phyloP scores from a whole-genome alignment of 306 rosid genomes.

The Cajanus cajan region DNA sequence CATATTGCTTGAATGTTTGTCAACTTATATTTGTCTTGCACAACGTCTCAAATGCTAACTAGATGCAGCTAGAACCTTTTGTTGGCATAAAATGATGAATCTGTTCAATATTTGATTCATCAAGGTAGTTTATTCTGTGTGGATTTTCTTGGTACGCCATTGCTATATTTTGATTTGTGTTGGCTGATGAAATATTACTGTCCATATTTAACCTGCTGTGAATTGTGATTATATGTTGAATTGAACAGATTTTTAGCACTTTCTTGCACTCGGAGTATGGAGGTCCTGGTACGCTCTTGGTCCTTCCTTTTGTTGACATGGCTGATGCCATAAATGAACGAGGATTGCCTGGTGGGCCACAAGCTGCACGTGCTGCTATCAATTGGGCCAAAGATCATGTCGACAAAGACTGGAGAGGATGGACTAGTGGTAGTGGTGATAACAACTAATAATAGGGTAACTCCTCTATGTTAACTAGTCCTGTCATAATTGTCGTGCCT shows the following conservation, averaged over 20 bases:
- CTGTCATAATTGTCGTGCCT: not conserved
- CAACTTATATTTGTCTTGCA: slow-evolving; percentile 7
- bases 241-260: slow-evolving; percentile 64
- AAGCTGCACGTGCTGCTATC: slow-evolving; percentile 81
- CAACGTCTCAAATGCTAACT: not conserved
- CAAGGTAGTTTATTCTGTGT: not conserved
- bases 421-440: slow-evolving; percentile 65
- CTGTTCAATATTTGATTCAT: too few relatives aligned
- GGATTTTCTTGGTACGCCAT: not conserved
- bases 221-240: slow-evolving; percentile 3
- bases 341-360: slow-evolving; percentile 85
- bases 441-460: slow-evolving; percentile 13
- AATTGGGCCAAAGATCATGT: slow-evolving; percentile 83
- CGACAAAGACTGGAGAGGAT: slow-evolving; percentile 92
- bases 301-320: slow-evolving; percentile 79
- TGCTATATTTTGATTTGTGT: not conserved
- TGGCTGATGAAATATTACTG: not conserved
- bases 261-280: slow-evolving; percentile 89
- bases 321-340: slow-evolving; percentile 61
- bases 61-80: not conserved
- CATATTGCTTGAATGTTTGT: not conserved
- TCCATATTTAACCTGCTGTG: slow-evolving; percentile 11
- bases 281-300: slow-evolving; percentile 91
- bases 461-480: not conserved
- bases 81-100: not conserved